Evolutionary conservation across 805 yeast genomes (phyloP).

Genomic region (Priceomyces melissophilus): DNA sequence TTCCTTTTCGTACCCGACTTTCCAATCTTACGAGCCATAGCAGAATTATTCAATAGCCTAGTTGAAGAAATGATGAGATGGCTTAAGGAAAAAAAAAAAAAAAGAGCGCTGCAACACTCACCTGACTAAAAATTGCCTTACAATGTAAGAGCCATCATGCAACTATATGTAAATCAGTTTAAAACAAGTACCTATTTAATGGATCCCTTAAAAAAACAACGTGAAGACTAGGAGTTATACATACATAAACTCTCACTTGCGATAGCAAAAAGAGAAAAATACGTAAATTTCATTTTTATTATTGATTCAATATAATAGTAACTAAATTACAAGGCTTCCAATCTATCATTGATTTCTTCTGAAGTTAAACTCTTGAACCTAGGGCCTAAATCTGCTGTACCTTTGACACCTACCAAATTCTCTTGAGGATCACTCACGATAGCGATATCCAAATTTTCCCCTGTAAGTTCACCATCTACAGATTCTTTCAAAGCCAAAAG

Average conservation of each 20-base stretch:
- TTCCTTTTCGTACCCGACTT: conserved; percentile 29
- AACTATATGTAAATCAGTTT: no score
- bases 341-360: conserved; percentile 93
- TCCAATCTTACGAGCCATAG: conserved; percentile 18
- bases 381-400: conserved; percentile 83
- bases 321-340: conserved; percentile 68
- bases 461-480: conserved; percentile 96
- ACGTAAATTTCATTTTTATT: not conserved
- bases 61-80: conserved; percentile 1
- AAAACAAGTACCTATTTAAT: no score
- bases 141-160: no score
- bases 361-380: conserved; percentile 79
- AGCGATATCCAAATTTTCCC: conserved; percentile 91
- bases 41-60: not conserved
- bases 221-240: not conserved
- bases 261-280: not conserved
- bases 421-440: conserved; percentile 82
- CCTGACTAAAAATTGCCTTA: no score
- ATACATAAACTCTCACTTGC: not conserved
- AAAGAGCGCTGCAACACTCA: no score
- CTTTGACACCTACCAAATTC: conserved; percentile 78
- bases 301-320: not conserved
- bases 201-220: no score
- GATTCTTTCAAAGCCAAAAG: conserved; percentile 90
- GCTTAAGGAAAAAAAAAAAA: not conserved